Percentiles rank a stretch among this genome's conserved stretches.
Conservation (phyloP, 2,329 filamentous ascomycete species). For the Ophiostoma novo-ulmi region DNA sequence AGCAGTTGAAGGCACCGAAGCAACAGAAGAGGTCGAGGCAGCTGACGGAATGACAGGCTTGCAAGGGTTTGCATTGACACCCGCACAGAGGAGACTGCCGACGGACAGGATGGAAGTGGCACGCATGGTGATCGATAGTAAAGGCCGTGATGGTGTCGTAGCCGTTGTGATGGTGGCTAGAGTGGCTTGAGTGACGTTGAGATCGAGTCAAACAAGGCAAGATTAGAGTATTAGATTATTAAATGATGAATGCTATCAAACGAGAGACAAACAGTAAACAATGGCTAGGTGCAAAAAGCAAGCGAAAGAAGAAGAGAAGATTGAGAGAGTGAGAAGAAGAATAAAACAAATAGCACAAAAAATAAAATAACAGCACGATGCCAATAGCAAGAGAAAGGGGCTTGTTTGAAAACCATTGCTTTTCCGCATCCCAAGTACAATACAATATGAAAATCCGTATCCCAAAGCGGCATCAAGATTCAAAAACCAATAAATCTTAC, state of each 20-base stretch:
- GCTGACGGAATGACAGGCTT: not conserved
- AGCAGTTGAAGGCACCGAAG: not conserved
- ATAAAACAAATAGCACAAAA: not conserved
- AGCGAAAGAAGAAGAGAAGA: not conserved
- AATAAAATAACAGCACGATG: not conserved
- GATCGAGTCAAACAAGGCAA: not conserved
- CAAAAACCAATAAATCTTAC: not conserved
- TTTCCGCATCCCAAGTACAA: not conserved
- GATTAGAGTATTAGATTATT: not conserved
- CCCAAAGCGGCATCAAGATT: constrained; percentile 4
- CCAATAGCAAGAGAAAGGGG: not conserved
- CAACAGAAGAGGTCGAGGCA: not conserved
- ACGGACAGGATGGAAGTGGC: not conserved
- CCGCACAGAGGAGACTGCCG: not conserved
- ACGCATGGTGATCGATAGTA: not conserved
- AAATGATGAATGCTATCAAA: not conserved
- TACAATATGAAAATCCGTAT: not conserved
- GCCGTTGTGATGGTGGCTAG: not conserved
- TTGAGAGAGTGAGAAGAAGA: not conserved
- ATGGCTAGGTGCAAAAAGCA: not conserved
- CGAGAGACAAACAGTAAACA: not conserved
- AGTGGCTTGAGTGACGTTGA: not conserved
- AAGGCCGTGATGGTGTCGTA: not conserved
- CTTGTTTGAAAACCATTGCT: not conserved
- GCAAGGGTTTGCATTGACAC: not conserved